These are phyloP conservation scores for Datisca glomerata DNA, from an alignment of 306 rosid species.

Conservation along the genomic window DNA sequence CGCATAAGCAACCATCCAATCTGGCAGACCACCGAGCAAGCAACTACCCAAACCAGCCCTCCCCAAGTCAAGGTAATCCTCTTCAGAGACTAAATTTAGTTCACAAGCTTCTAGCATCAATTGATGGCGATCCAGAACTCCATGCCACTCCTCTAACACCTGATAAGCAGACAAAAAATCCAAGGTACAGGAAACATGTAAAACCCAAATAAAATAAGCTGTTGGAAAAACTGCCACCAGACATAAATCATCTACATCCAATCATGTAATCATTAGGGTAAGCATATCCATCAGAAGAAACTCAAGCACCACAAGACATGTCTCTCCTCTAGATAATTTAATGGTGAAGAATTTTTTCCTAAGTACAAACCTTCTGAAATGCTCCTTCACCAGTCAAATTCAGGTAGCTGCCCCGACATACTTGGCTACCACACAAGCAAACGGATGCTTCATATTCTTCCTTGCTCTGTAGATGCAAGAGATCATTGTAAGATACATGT, in stretches of 20 bases:
- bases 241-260: background rate
- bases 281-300: no score
- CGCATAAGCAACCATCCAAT: slow-evolving; percentile 91
- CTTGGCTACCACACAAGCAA: slow-evolving; percentile 99
- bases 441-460: slow-evolving; percentile 98
- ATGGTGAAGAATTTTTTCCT: background rate
- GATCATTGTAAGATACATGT: no score
- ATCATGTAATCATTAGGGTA: no score
- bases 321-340: no score
- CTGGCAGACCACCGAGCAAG: slow-evolving; percentile 92
- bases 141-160: slow-evolving; percentile 94
- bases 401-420: slow-evolving; percentile 94
- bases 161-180: slow-evolving; percentile 18
- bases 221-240: background rate
- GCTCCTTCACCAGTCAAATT: slow-evolving; percentile 98
- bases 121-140: slow-evolving; percentile 68
- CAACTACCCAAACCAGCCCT: slow-evolving; percentile 99
- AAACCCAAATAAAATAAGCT: background rate
- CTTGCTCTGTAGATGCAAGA: slow-evolving; percentile 72
- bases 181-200: slow-evolving; percentile 13
- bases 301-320: no score
- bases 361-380: slow-evolving; percentile 53
- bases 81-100: slow-evolving; percentile 66
- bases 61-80: slow-evolving; percentile 77
- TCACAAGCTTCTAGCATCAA: slow-evolving; percentile 95